Base-by-base conservation (phyloP, 2,329 filamentous ascomycete species). In the Macrophomina pseudophaseolina region DNA sequence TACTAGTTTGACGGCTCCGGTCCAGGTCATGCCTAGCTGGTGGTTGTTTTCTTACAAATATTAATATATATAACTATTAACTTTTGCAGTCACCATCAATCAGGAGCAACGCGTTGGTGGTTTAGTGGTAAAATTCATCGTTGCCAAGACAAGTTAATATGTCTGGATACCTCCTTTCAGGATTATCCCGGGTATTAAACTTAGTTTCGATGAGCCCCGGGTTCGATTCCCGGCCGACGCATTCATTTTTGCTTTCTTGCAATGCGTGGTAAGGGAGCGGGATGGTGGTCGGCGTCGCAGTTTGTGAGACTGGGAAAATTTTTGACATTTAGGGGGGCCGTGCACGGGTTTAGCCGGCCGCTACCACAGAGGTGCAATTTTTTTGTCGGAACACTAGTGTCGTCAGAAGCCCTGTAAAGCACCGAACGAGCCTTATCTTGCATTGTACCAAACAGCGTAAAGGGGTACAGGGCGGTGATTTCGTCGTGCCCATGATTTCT, bases 401-500 rank as follows among this genome's bases (percentile, higher is more conserved):
- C 81, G 14, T 81, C 79, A 56, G 79, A 80, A 0, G 79, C 79
- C 30, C 83, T 68, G 68, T 80, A 80, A 5, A 83, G 77, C 0
- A 80, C 80, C 12, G 75, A 75, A 30, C 74, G 58, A 4, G 73
- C 73, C 35, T 71, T 68, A 52, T 75, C 71, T 8, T 69, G 67
- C 3, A 71, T 14, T n/a, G 40, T 38, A 5, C 56, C 56, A 32
- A 60, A 48, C 2, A 38, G 40, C 12, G 48, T 60, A 38, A 60
- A 12, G 3, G 56, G 56, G n/a, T 44, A 33, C 56, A 60, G 46
- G 28, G 56, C 40, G 9, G 56, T 40, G 11, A 60, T 48, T 5
- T 40, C 56, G 33, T 60, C 56, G 4, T 60, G 56, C 0, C 56
- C 56, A 6, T 33, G 28, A 5, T 23, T 35, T 23, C 40, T 60